phyloP scores from a whole-genome alignment of 345 rosid species.

The Melaleuca alternifolia region DNA sequence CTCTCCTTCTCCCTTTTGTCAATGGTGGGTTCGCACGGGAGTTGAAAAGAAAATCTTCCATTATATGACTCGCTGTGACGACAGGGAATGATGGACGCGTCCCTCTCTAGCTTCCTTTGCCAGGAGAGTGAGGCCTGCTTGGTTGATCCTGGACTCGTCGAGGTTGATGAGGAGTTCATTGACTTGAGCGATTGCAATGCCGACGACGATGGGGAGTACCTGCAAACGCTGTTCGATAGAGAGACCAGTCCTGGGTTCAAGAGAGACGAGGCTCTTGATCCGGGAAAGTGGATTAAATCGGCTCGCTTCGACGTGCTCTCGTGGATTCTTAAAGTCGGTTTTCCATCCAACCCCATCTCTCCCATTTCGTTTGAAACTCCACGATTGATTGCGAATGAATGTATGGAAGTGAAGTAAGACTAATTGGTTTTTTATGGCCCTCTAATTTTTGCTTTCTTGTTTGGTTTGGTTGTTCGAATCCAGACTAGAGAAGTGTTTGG shows the following conservation, averaged over 20 bases:
- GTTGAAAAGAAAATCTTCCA: background rate
- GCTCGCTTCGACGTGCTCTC: conserved; percentile 36
- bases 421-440: background rate
- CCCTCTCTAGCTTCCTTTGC: conserved; percentile 20
- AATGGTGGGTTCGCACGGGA: background rate
- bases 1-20: background rate
- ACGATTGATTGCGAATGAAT: background rate
- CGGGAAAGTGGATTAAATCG: conserved; percentile 14
- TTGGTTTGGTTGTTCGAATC: background rate
- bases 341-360: background rate
- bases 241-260: conserved; percentile 24
- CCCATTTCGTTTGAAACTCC: background rate
- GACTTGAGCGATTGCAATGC: background rate
- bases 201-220: conserved; percentile 16
- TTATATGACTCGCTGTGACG: background rate
- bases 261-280: conserved; percentile 7
- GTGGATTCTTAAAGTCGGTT: conserved; percentile 48
- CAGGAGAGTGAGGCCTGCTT: conserved; percentile 17
- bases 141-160: conserved; percentile 5
- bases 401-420: background rate
- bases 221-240: conserved; percentile 20
- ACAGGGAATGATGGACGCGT: background rate
- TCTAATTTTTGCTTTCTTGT: background rate
- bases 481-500: conserved; percentile 36
- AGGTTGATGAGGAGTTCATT: background rate